Base-by-base conservation (phyloP, 164 flowering plant genomes). In the Vitis rotundifolia region DNA sequence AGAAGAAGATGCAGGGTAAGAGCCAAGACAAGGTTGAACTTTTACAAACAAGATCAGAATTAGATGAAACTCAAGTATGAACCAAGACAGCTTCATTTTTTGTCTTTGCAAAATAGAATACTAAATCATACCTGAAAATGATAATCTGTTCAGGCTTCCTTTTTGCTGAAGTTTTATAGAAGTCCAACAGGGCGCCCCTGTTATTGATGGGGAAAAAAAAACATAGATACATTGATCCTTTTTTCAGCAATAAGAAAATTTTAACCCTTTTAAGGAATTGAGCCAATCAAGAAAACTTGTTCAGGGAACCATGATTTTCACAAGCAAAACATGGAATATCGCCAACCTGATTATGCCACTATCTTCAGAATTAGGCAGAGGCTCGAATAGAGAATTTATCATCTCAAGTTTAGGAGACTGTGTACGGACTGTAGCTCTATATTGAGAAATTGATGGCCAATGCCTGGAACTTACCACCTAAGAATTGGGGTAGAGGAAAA, bases 401-500 rank as follows among this genome's bases (percentile, higher is more conserved):
- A 75, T 75, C 31, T 75, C 78, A 44, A 63, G 64, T 9, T 71
- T 75, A 3, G 78, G 78, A 9, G 75, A 71, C 18, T 75, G 78
- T 8, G 78, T 71, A 3, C 78, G 67, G 0, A 75, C 78, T 2
- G 75, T 31, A 14, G 75, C 78, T 31, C 71, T 61, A 49, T 75
- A 75, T 2, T 75, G 75, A 49, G 78, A 75, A 49, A 75, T 71
- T 29, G 57, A 50, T 49, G 78, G 78, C 78, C 75, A 75, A 9
- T 71, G 58, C 63, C 78, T 61, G 53, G 78, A 75, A 29, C 78
- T 67, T 7, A 75, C 78, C 22, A 75, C 78, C 78, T 75, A 29
- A 50, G 8, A 48, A n/a, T 61, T 59, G 44, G 44, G 44, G 44
- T 37, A 5, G 7, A 3, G 6, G 44, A 37, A 37, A 37, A 0